Conservation (phyloP, 73 alveolate species). For the Blepharisma japonicum region DNA sequence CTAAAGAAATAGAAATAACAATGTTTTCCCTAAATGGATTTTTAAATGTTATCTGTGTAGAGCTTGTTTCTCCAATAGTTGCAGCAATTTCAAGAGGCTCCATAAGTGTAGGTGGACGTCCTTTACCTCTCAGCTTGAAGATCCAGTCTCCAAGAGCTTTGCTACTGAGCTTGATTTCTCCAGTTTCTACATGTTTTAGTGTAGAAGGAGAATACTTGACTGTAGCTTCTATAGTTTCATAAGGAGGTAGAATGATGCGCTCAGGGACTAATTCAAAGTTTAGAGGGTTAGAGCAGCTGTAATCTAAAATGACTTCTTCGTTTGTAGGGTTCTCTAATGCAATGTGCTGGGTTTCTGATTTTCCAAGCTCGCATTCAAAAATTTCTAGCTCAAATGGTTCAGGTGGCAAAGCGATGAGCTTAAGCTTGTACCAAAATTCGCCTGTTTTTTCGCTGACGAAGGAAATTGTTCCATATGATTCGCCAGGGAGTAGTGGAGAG, state of each 20-base stretch:
- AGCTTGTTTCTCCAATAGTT: constrained; percentile 91
- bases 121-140: constrained; percentile 88
- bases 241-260: constrained; percentile 77
- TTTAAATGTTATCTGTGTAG: constrained; percentile 92
- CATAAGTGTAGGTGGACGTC: constrained; percentile 94
- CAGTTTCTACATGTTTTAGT: constrained; percentile 82
- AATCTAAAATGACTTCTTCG: constrained; percentile 82
- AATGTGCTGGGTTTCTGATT: constrained; percentile 78
- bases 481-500: constrained; percentile 90
- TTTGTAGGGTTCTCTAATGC: constrained; percentile 93
- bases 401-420: constrained; percentile 84
- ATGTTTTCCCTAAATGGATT: constrained; percentile 94
- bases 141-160: constrained; percentile 95
- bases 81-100: constrained; percentile 89
- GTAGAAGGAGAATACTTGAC: constrained; percentile 90
- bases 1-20: constrained; percentile 70
- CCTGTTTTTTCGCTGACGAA: constrained; percentile 93
- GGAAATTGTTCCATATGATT: constrained; percentile 85
- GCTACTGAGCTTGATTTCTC: constrained; percentile 76
- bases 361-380: constrained; percentile 93
- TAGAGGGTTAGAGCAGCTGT: constrained; percentile 71
- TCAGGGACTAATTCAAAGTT: constrained; percentile 94
- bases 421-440: constrained; percentile 94
- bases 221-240: constrained; percentile 74
- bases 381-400: constrained; percentile 75